These are phyloP conservation scores for Gaertneriomyces semiglobifer DNA, from an alignment of 192 early-diverging fungal genomes.

Conservation along the genomic window DNA sequence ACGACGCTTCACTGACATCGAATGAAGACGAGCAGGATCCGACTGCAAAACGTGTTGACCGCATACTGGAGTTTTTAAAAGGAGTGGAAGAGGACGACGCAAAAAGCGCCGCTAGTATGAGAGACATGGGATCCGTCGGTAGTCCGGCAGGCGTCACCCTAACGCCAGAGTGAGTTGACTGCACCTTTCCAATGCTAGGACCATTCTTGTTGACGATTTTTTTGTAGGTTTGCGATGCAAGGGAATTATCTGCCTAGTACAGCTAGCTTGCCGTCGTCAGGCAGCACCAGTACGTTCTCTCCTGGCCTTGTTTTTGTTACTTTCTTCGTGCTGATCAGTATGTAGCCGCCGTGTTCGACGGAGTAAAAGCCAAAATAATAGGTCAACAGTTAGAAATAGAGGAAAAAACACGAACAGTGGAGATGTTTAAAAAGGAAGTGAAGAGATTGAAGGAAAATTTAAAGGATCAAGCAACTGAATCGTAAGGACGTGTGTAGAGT, in stretches of 20 bases:
- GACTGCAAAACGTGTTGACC: conserved; percentile 39
- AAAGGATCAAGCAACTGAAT: conserved; percentile 35
- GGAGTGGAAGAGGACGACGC: conserved; percentile 38
- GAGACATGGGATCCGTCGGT: neutral
- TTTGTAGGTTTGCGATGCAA: too few species aligned
- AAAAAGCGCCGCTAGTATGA: conserved; percentile 16
- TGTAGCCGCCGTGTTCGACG: conserved; percentile 49
- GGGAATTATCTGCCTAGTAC: too few species aligned
- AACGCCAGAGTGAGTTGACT: too few species aligned
- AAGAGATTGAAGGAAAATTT: conserved; percentile 35
- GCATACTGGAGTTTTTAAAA: conserved; percentile 52
- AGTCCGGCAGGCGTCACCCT: too few species aligned
- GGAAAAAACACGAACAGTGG: conserved; percentile 40
- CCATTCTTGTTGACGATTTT: too few species aligned
- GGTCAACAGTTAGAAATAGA: conserved; percentile 55
- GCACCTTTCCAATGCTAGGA: too few species aligned
- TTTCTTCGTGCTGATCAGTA: neutral
- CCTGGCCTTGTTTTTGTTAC: too few species aligned
- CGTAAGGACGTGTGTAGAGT: conserved; percentile 14
- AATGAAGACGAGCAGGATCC: conserved; percentile 13
- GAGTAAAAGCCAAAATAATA: conserved; percentile 54
- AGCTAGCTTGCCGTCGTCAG: too few species aligned
- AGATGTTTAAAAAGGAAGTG: conserved; percentile 44
- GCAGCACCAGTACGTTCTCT: too few species aligned
- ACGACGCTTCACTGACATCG: neutral